phyloP scores from a whole-genome alignment of 495 filamentous ascomycete genomes.

The Letharia lupina region DNA sequence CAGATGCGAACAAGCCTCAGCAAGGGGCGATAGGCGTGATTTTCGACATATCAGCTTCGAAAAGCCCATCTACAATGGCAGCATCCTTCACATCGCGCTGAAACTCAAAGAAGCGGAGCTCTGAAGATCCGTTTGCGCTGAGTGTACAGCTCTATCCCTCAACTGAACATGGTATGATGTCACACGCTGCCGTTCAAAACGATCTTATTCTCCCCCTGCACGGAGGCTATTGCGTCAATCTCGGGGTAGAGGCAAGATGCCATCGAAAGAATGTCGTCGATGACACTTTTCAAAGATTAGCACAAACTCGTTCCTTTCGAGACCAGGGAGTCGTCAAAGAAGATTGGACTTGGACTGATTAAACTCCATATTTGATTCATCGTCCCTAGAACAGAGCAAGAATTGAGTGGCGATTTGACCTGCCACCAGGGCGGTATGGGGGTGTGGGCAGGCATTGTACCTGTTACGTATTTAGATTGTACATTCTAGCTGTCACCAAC shows the following conservation, averaged over 20 bases:
- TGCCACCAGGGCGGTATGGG: background rate
- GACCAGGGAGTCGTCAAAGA: conserved; percentile 26
- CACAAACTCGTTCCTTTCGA: conserved; percentile 24
- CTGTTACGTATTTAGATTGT: background rate
- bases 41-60: conserved; percentile 27
- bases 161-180: conserved; percentile 2
- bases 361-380: background rate
- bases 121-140: conserved; percentile 21
- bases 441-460: background rate
- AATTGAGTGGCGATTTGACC: background rate
- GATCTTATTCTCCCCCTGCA: conserved; percentile 34
- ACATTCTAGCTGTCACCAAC: background rate
- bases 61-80: conserved; percentile 10
- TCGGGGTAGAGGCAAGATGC: conserved; percentile 27
- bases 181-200: conserved; percentile 29
- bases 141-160: background rate
- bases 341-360: conserved; percentile 33
- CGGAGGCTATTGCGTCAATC: conserved; percentile 31
- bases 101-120: background rate
- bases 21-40: conserved; percentile 28
- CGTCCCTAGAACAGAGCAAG: background rate
- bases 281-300: conserved; percentile 33
- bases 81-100: conserved; percentile 24
- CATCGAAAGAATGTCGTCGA: conserved; percentile 32
- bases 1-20: conserved; percentile 32